Conservation (phyloP, 2,329 filamentous ascomycete species). For the Penicillium hordei region DNA sequence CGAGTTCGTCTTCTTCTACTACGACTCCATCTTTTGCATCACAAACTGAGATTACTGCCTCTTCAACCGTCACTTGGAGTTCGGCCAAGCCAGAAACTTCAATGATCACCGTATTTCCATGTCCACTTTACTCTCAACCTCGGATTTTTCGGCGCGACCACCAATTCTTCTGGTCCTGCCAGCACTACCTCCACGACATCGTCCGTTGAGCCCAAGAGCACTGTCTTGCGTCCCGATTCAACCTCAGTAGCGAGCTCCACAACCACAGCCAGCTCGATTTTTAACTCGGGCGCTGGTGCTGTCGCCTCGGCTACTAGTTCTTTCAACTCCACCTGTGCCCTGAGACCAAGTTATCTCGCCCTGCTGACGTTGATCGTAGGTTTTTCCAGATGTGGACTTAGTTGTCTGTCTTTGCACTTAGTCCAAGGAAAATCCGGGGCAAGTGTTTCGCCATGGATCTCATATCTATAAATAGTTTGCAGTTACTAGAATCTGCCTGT, state of each 20-base stretch:
- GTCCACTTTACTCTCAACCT: too few species aligned
- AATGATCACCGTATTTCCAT: too few species aligned
- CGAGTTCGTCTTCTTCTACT: background rate
- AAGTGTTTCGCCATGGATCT: background rate
- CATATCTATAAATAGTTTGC: background rate
- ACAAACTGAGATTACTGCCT: too few species aligned
- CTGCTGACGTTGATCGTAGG: background rate
- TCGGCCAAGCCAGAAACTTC: background rate
- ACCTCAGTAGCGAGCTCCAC: background rate
- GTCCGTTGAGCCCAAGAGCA: background rate
- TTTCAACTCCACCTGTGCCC: background rate
- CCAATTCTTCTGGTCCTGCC: background rate
- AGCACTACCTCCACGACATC: background rate
- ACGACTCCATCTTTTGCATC: too few species aligned
- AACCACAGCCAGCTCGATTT: too few species aligned
- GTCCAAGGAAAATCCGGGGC: accelerated
- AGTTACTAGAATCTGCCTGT: background rate
- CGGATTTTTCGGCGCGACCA: accelerated
- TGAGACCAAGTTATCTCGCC: background rate
- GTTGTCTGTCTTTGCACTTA: background rate
- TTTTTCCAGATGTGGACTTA: background rate
- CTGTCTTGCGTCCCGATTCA: too few species aligned
- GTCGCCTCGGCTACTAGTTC: background rate
- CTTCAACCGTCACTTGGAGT: background rate
- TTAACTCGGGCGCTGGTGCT: background rate